Evolutionary conservation across 129 eudicot species (phyloP).

Genomic region (Lactuca saligna): DNA sequence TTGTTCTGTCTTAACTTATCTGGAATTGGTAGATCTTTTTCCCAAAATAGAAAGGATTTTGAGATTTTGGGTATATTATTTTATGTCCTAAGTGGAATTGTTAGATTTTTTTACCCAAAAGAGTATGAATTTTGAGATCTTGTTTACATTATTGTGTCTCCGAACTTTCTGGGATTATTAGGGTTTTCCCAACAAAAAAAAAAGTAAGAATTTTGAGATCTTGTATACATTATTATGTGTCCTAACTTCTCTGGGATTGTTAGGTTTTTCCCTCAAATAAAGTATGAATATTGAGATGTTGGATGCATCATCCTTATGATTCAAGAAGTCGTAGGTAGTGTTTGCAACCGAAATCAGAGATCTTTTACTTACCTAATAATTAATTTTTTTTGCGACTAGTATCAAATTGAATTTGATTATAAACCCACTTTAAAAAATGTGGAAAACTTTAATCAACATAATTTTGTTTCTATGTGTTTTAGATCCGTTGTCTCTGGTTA

Average conservation of each 20-base stretch:
- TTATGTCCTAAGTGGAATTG: not conserved
- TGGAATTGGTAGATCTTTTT: no score
- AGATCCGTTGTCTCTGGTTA: conserved; percentile 86
- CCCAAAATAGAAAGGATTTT: no score
- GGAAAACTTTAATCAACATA: not conserved
- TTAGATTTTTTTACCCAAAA: not conserved
- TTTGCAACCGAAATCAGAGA: no score
- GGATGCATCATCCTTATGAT: not conserved
- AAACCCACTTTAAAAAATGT: not conserved
- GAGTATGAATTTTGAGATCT: not conserved
- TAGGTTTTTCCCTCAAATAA: not conserved
- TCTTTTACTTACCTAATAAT: no score
- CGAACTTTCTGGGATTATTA: not conserved
- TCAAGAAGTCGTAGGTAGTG: not conserved
- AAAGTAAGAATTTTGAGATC: no score
- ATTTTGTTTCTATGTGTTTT: conserved; percentile 19
- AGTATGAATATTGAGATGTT: conserved; percentile 16
- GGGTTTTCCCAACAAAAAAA: not conserved
- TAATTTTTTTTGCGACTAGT: no score
- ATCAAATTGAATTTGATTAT: no score
- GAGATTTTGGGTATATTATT: no score
- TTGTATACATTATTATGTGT: not conserved
- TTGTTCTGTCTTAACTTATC: no score
- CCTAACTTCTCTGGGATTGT: conserved; percentile 3
- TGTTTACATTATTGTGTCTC: not conserved